Conservation (phyloP, 2,329 filamentous ascomycete species). For the Ophiosphaerella herpotricha region DNA sequence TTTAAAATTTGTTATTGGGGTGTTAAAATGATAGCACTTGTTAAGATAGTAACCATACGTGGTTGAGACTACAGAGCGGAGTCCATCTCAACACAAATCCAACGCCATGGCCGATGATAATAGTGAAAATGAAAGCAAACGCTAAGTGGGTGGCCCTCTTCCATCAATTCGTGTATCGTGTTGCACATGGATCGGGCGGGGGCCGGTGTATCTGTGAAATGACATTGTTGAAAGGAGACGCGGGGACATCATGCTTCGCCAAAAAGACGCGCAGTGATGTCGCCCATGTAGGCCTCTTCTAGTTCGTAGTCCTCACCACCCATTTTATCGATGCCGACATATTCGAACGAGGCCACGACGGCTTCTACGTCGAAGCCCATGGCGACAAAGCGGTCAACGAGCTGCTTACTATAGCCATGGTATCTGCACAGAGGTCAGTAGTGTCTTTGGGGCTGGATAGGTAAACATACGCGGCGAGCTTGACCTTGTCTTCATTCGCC, state of each 20-base stretch:
- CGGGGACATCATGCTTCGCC: conserved; percentile 62
- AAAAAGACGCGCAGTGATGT: conserved; percentile 83
- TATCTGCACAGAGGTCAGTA: conserved; percentile 63
- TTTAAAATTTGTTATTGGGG: too few relatives aligned
- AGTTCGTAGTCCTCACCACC: conserved; percentile 80
- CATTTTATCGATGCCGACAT: conserved; percentile 78
- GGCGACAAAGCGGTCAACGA: conserved; percentile 80
- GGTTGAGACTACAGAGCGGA: too few relatives aligned
- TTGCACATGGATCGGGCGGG: too few relatives aligned
- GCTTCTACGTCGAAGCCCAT: conserved; percentile 91
- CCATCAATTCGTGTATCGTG: too few relatives aligned
- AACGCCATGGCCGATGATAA: too few relatives aligned
- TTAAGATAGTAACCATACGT: too few relatives aligned
- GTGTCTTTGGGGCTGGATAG: too few relatives aligned
- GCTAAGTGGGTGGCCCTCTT: too few relatives aligned
- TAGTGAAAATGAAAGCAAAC: too few relatives aligned
- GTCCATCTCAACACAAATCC: too few relatives aligned
- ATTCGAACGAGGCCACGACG: conserved; percentile 84
- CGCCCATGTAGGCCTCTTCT: conserved; percentile 88
- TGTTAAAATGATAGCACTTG: too few relatives aligned
- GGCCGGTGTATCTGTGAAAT: background rate
- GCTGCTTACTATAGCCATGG: conserved; percentile 80
- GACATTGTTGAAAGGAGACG: background rate
- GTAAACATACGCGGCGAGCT: conserved; percentile 57
- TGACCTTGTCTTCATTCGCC: conserved; percentile 63